Evolutionary conservation across 345 rosid genomes (phyloP), one percentile per base, ranked within the genome.

Genomic region (Melastoma malabathricum): DNA sequence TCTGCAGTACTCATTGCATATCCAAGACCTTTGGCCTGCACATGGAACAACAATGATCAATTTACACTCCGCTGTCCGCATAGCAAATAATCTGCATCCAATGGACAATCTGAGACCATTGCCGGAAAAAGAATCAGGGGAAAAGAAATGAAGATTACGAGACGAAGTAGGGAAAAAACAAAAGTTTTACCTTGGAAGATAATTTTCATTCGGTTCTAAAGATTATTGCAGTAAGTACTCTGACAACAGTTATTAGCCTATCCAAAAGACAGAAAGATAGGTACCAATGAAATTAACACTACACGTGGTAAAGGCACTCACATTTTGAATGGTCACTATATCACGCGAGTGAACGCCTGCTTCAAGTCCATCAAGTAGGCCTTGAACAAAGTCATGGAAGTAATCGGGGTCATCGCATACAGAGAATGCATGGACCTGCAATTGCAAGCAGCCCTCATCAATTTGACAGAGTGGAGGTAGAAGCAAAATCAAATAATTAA

Each of bases 381-480:
- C 82, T 90, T 90, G 96, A 59, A 76, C 90, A 65, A 63, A 90
- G 79, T 78, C 60, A 29, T 84, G 74, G 71, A 86, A 84, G 82
- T 86, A 86, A 74, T 80, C 85, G 55, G 94, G 98, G 62, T 84
- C 84, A 61, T 90, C 94, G 54, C 94, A 90, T 43, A 90, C 96
- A 50, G 79, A 74, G 59, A 82, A 90, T 27, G 96, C 96, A 84
- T 86, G 96, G 59, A 90, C 94, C 98, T 90, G 75, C 38, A 4
- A 29, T 29, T 29, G 38, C 38, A 29, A 29, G 9, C 10, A 41
- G 13, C 12, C 15, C n/a, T n/a, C 31, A 27, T 27, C 31, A 27
- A 27, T 6, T 27, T 27, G 31, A 6, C 6, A 27, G 31, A 27
- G 6, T 27, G 6, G 31, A 6, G 31, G 31, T 2, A 27, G 31